Base-by-base conservation (phyloP, 129 eudicot genomes). In the Flaveria sonorensis region DNA sequence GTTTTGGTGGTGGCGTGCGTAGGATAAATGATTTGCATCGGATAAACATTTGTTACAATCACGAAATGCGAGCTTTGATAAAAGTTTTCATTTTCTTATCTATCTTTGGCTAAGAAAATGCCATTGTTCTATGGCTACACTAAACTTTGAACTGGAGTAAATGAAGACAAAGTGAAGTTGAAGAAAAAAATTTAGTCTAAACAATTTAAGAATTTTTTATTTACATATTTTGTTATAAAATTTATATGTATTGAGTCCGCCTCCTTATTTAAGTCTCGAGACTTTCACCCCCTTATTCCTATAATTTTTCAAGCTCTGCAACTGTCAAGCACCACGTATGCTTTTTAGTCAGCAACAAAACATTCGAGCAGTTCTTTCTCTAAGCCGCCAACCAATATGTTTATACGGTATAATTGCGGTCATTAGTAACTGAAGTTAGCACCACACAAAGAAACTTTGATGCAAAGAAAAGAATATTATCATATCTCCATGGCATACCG, bases 381-480 rank as follows among this genome's bases (percentile, higher is more conserved):
- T 0, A 13, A 71, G 42, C 63, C 63, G 36, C 12, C 50, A 8
- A 8, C 50, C 13, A 45, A 45, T 2, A 16, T 11, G 50, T 61
- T 7, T 78, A 48, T 48, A 69, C 68, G 6, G 40, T 36, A 36
- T 36, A 62, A 51, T 50, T 72, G 32, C 23, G 65, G 71, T 76
- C 11, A 68, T 20, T 57, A 57, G 10, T 26, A 59, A 45, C 7
- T 60, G 63, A 70, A 39, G 20, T 79, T 62, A 21, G 21, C 30
- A 79, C 57, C 45, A 40, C 60, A 79, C 36, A 39, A 78, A 4
- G 6, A 13, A 65, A 52, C 74, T 72, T 69, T 70, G 50, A 72
- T 79, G 78, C 68, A 72, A 78, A 72, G 83, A 73, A 75, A 65
- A 66, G 83, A 80, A 80, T 79, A 71, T 59, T 48, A 63, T 62